Conservation (phyloP, 345 rosid genomes). For the Laguncularia racemosa region DNA sequence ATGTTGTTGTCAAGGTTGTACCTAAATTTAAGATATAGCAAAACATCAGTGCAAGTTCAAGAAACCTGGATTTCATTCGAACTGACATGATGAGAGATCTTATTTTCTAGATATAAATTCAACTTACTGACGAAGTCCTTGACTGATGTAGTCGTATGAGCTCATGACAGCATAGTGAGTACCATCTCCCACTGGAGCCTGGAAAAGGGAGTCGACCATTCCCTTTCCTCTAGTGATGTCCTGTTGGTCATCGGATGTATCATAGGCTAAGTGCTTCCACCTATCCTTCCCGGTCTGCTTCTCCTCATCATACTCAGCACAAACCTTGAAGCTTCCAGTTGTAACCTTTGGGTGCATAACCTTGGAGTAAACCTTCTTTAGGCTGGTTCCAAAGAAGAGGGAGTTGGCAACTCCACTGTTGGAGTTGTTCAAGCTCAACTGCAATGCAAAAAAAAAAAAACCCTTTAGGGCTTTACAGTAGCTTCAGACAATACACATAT, state of each 20-base stretch:
- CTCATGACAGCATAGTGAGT: conserved; percentile 20
- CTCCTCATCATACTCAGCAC: conserved; percentile 14
- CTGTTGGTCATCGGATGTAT: conserved; percentile 21
- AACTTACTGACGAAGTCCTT: conserved; percentile 17
- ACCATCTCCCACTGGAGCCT: conserved; percentile 13
- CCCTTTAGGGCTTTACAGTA: neutral
- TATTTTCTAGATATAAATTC: neutral
- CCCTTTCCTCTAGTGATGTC: conserved; percentile 24
- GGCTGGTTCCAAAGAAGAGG: conserved; percentile 11
- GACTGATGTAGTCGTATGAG: conserved; percentile 18
- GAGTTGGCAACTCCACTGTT: conserved; percentile 14
- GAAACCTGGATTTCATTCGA: neutral
- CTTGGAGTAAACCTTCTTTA: conserved; percentile 17
- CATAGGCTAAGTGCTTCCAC: conserved; percentile 17
- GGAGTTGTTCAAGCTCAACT: conserved; percentile 19
- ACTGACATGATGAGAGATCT: neutral
- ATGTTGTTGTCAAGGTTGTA: conserved; percentile 22
- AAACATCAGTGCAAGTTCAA: neutral
- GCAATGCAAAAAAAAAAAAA: neutral
- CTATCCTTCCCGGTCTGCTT: conserved; percentile 11
- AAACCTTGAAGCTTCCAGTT: conserved; percentile 16
- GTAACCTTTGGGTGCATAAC: conserved; percentile 7
- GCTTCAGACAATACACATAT: too few species aligned
- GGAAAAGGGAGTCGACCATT: conserved; percentile 22
- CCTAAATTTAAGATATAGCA: neutral